Base-by-base conservation (phyloP, 2,329 filamentous ascomycete genomes). In the Hypoxylon sp. region DNA sequence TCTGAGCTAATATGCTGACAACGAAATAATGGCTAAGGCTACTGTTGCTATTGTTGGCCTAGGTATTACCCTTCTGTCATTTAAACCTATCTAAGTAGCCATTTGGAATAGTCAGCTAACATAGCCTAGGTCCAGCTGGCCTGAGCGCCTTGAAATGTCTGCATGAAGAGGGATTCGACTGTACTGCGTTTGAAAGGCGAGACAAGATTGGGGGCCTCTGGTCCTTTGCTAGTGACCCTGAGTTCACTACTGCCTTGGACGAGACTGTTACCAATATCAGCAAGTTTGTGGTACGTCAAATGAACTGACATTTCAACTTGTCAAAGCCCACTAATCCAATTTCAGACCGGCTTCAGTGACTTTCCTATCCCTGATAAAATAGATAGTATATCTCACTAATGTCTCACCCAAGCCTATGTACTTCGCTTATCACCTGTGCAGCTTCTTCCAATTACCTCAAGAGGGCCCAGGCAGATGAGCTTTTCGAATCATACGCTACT, bases 101-200 rank as follows among this genome's bases (percentile, higher is more conserved):
- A 2, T 2, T n/a, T 33, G 20, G 4, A 38, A 21, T 24, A 13
- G 2, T 29, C 8, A 27, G n/a, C 42, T 58, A 48, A 54, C 31
- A 21, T 31, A 6, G 26, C n/a, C 10, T 42, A 74, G 75, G 75
- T 10, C 69, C 68, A 0, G 64, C 75, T 2, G 77, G 77, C 33
- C 69, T 79, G 10, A 69, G 74, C 13, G 70, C 77, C 10, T 67
- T 78, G 48, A 81, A 81, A 66, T 75, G 75, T 29, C 60, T 80
- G 17, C 63, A 73, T 1, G 77, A 80, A 53, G 77, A 78, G 65
- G 77, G 77, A 6, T 81, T 79, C 48, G 64, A 78, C 8, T 77
- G 73, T 4, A 71, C 73, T 1, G 78, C 73, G 2, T 80, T 80
- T 42, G 79, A 81, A 43, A 69, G 73, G 23, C 76, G 75, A 51